These are phyloP conservation scores for Maudiozyma serrabonitensis DNA, from an alignment of 805 yeast species.

Conservation along the genomic window DNA sequence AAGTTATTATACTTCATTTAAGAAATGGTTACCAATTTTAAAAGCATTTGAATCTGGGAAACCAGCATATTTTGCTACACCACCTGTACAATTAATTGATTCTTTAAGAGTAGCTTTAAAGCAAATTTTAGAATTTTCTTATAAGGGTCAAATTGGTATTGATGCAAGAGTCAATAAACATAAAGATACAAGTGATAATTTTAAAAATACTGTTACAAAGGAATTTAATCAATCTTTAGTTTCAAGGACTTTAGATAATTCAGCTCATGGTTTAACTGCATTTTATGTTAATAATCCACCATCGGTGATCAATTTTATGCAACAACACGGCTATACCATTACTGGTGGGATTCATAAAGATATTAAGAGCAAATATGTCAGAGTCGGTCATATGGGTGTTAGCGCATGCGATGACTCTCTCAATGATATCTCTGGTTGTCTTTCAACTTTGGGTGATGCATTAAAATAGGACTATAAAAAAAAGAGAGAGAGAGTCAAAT, in stretches of 20 bases:
- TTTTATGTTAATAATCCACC: constrained; percentile 63
- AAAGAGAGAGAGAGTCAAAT: too few relatives aligned
- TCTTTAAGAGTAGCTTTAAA: constrained; percentile 69
- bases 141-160: constrained; percentile 28
- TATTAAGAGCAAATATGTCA: constrained; percentile 70
- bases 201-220: constrained; percentile 48
- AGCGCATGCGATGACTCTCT: constrained; percentile 49
- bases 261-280: constrained; percentile 86
- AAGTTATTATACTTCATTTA: constrained; percentile 49
- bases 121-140: constrained; percentile 47
- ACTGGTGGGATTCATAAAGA: constrained; percentile 89
- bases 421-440: constrained; percentile 38
- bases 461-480: background rate
- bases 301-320: constrained; percentile 47
- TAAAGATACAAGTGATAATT: constrained; percentile 47
- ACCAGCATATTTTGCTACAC: constrained; percentile 85
- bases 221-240: constrained; percentile 61
- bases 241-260: constrained; percentile 30
- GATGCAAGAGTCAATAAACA: constrained; percentile 58
- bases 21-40: constrained; percentile 86
- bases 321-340: constrained; percentile 59
- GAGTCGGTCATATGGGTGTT: constrained; percentile 95
- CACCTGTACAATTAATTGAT: constrained; percentile 80
- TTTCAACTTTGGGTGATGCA: background rate
- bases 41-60: constrained; percentile 68